Conservation (phyloP, 495 filamentous ascomycete genomes). For the Neurospora tetrasperma region DNA sequence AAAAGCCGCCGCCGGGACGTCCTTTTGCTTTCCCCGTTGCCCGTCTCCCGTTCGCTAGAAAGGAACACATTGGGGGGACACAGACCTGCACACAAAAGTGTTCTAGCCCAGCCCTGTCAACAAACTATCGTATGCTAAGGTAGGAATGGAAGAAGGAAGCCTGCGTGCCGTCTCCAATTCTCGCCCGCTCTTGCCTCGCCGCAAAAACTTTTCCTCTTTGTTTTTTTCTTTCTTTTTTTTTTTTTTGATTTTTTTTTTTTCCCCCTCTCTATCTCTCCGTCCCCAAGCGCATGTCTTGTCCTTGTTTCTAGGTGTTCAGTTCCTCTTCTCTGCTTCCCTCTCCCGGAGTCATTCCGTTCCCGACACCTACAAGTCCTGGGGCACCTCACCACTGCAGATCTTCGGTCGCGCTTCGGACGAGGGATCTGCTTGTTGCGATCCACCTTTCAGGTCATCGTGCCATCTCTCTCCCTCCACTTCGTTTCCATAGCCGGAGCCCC, state of each 20-base stretch:
- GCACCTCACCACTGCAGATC: background rate
- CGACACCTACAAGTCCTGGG: background rate
- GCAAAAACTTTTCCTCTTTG: background rate
- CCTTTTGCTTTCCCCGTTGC: background rate
- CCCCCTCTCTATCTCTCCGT: too few species aligned
- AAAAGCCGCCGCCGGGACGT: background rate
- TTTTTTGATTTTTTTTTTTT: too few species aligned
- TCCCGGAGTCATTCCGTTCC: background rate
- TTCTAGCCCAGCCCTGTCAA: background rate
- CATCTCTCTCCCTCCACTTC: background rate
- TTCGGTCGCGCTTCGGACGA: slow-evolving; percentile 1
- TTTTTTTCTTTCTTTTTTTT: background rate
- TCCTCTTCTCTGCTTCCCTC: background rate
- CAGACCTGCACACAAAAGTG: background rate
- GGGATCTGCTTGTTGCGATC: slow-evolving; percentile 1
- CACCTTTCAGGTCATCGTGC: background rate
- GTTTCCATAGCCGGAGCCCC: background rate
- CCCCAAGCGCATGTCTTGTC: background rate
- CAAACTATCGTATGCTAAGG: background rate
- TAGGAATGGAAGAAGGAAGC: background rate
- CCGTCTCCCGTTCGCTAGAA: background rate
- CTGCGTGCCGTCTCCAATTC: background rate
- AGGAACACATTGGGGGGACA: background rate
- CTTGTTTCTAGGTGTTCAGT: background rate
- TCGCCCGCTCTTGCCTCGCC: background rate